Evolutionary conservation across 345 rosid species (phyloP), one percentile per base, ranked within the genome.

Genomic region (Ceriops tagal): DNA sequence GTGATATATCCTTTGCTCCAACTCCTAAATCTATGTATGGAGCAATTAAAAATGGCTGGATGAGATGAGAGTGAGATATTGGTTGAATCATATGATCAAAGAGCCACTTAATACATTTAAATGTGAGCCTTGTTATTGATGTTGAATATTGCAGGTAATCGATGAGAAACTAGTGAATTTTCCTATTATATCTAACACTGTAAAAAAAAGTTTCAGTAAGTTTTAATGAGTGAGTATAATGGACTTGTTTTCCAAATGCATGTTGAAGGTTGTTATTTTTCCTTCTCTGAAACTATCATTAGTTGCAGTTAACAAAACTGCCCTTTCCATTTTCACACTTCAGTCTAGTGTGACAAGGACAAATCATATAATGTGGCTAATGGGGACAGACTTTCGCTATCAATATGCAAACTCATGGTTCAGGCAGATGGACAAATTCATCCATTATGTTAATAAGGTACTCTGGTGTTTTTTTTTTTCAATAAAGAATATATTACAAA

Each of bases 341-440:
- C 74, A 93, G 98, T 93, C 88, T 68, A 93, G 89, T 46, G 97
- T 93, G 58, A 93, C 98, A 62, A 82, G 91, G 79, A 86, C 93
- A 80, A 91, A 88, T 80, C 97, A 93, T 80, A 80, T 89, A 67
- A 93, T 93, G 97, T 93, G 97, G 97, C 30, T 77, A 61, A 93
- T 91, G 97, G 98, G 97, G 74, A 89, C 97, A 35, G 98, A 93
- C 79, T 93, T 93, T 71, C 90, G 96, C 57, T 93, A 93, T 79
- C 98, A 91, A 71, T 93, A 91, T 75, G 98, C 98, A 63, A 75
- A 83, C 75, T 89, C 98, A 60, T 93, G 98, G 97, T 93, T 86
- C 77, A 83, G 93, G 83, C 97, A 93, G 81, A 93, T 91, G 82
- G 98, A 93, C 85, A 93, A 93, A 83, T 91, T 91, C 79, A 89